Base-by-base conservation (phyloP, 2,329 filamentous ascomycete species). In the Aureobasidium uvarum region DNA sequence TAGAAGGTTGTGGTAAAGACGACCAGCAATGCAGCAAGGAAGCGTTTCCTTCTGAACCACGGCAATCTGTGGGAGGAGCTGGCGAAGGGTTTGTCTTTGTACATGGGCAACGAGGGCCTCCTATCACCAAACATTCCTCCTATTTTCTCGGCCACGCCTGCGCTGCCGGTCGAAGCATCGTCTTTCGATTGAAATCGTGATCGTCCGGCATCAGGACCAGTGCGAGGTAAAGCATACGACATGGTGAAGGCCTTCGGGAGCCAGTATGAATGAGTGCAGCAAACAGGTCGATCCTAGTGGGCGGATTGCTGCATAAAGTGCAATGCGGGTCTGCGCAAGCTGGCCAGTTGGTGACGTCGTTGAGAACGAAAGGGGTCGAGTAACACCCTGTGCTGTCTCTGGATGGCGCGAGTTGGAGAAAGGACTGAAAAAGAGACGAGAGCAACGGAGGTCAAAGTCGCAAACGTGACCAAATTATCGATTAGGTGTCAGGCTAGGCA, bases 81-180 rank as follows among this genome's bases (percentile, higher is more conserved):
- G 50, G 85, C 84, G 74, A 91, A 95, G n/a, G 95, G 95, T 77
- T 99, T 99, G 79, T 99, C 95, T 79, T 99, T 99, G 81, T 99
- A 99, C 90, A 98, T 93, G 52, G 95, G 95, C 68, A 99, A 80
- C 66, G 72, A 71, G 31, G 86, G 81, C 67, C 76, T 76, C 78
- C 84, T 81, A 55, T 83, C 80, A 58, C 78, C 87, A 68, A 93
- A 87, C 67, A 92, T 83, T 66, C 81, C 83, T 59, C 84, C 84
- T 41, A 91, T 81, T 68, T 84, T 86, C 60, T 70, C 68, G 18
- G 63, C 62, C 25, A 68, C 48, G 20, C 67, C 50, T 48, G 67
- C 65, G 59, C 64, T 65, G 58, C 65, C 51, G 36, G 54, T 65
- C n/a, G 62, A 62, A 7, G 41, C 65, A 54, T 62, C 65, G 46